Evolutionary conservation across 1,284 basidiomycete species (phyloP), one percentile per base, ranked within the genome.

Genomic region (Exsudoporus floridanus): DNA sequence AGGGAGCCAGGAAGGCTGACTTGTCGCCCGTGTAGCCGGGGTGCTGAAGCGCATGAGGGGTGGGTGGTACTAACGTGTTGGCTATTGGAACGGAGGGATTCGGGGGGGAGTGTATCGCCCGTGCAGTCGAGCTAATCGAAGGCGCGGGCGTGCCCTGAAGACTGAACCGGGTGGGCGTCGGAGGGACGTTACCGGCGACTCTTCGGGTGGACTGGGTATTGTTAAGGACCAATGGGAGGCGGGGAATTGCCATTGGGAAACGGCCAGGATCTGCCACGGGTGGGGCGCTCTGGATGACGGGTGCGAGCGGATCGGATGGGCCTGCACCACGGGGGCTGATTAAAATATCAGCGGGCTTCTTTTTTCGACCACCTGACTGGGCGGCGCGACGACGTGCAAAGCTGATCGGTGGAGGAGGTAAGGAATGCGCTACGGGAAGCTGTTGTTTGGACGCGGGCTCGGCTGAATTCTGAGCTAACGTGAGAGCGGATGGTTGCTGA

Each of bases 281-380:
- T 2, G 87, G 87, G 0, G 87, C 87, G 60, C 86, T 88, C 65
- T 89, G 86, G 39, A 89, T 86, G 42, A 75, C 75, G 21, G 84
- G 86, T 46, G 79, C 79, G 31, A 84, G 70, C 50, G 80, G 77
- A 59, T 83, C 79, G 7, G 71, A 68, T 0, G 79, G 76, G 37
- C 79, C 77, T 0, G 75, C 64, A 53, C 83, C 83, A 44, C 83
- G 73, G 7, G 87, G 86, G 59, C 81, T 85, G 72, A 90, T 88
- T 57, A 88, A 64, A 54, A 89, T 84, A 64, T 90, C 88, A 3
- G 88, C 87, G 0, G 87, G 87, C 66, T 88, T 90, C 69, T 75
- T 84, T 70, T 82, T 85, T 27, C 72, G 74, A 16, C 72, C 72
- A 5, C 81, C 83, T 0, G 82, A 57, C 55, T 82, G 80, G 31